Evolutionary conservation across 164 flowering plant genomes (phyloP), one percentile per base, ranked within the genome.

Genomic region (Liquidambar formosana): DNA sequence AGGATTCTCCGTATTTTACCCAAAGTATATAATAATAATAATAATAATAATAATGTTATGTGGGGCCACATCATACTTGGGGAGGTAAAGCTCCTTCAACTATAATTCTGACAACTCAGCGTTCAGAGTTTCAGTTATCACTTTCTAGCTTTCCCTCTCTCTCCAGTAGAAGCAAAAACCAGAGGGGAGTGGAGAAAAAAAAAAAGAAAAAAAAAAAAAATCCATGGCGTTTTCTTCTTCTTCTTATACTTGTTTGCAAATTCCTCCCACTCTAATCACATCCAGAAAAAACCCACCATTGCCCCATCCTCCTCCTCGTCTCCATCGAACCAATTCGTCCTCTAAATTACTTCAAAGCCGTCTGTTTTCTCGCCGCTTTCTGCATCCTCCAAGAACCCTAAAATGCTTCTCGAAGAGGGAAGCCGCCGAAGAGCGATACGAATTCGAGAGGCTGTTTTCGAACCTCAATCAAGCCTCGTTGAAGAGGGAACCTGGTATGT

Each of bases 391-490:
- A 5, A 67, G 26, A 57, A 51, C 71, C 44, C 45, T 75, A 25
- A 80, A 58, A 48, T 82, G 86, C 65, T 68, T 57, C 28, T 68
- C 80, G 3, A 79, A 75, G 74, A 57, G 28, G 65, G 70, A 69
- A 23, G 65, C 77, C 3, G 22, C 69, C 2, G 69, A 71, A 46
- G 66, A 77, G 19, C 57, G 73, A 33, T 64, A 65, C 44, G 73
- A 77, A 45, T 75, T 86, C 25, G 91, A 89, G 80, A 84, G 96
- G 81, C 84, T 91, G 62, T 91, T 93, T 69, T 93, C 98, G 0
- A 93, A 93, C 70, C 82, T 93, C 12, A 93, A 93, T 72, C 95
- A 83, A 75, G 88, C 80, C 70, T 87, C 95, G 3, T 46, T 93
- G 64, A 91, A 85, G 77, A 79, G 92, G 71, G 95, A 93, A 72